A percentile compares a stretch with the other conserved stretches of the same genome.
These are phyloP conservation scores for Ziziphus jujuba DNA, from an alignment of 306 rosid genomes.

Conservation along the genomic window DNA sequence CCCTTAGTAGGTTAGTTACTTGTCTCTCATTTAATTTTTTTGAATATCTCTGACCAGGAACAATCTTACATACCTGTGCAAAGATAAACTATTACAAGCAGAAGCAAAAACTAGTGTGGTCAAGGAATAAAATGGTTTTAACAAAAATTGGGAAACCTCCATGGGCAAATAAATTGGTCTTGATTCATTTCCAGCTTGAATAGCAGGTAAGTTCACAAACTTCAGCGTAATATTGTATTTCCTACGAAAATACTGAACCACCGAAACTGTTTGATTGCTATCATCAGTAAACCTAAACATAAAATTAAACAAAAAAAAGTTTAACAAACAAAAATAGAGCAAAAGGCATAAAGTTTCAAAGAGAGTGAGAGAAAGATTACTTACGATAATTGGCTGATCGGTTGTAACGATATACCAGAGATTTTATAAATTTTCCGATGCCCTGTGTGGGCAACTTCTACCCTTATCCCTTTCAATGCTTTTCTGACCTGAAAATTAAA, in stretches of 20 bases:
- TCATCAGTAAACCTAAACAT: constrained; percentile 69
- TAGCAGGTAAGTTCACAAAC: constrained; percentile 51
- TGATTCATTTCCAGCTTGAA: constrained; percentile 63
- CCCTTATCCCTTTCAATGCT: constrained; percentile 50
- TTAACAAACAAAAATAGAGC: background rate
- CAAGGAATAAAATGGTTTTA: background rate
- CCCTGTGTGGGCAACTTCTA: constrained; percentile 20
- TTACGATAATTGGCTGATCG: constrained; percentile 49
- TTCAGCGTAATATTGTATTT: constrained; percentile 30
- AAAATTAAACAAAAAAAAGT: constrained; percentile 2
- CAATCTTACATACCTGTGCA: constrained; percentile 54
- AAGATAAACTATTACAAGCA: background rate
- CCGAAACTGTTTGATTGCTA: background rate
- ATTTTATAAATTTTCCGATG: constrained; percentile 34
- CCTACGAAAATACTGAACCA: constrained; percentile 51
- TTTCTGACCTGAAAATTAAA: constrained; percentile 44
- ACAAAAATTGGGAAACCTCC: constrained; percentile 51
- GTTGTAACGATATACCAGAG: constrained; percentile 44
- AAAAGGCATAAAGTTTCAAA: background rate
- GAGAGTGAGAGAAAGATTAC: constrained; percentile 6
- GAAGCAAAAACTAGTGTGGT: background rate
- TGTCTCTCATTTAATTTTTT: constrained; percentile 58
- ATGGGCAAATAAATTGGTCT: constrained; percentile 65
- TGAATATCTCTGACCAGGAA: constrained; percentile 61
- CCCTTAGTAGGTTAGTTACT: constrained; percentile 51